Evolutionary conservation across 208 protist genomes (phyloP), one percentile per base, ranked within the genome.

Genomic region (Trypanosomatidae sp.): DNA sequence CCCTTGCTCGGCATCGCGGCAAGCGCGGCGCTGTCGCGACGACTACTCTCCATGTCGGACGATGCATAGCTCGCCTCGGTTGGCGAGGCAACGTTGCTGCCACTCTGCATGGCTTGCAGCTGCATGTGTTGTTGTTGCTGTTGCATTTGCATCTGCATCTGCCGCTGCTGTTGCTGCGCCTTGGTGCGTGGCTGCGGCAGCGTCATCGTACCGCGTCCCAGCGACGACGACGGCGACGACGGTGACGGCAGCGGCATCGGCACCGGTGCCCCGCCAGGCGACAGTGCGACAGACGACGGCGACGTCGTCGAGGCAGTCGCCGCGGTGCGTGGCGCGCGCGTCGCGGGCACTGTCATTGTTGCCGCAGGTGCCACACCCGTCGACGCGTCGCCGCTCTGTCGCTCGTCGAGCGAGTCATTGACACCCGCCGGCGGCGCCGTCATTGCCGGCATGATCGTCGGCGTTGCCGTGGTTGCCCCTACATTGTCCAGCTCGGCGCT

Each of bases 131-230:
- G 60, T 30, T 68, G 48, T 42, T 61, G 63, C 42, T 61, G 66
- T 28, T 62, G 46, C 32, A 55, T 50, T 47, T 79, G 60, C 52
- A 63, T 56, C 16, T 56, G 49, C 26, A 30, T 45, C 40, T 57
- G 56, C 26, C 53, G 51, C 40, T 66, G 61, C 52, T 53, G 57
- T 23, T 66, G 61, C 52, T 53, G 57, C 23, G 60, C 50, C 54
- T 66, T 67, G 2, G 77, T 81, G 13, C 71, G 70, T 41, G 71
- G 77, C 56, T 78, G 77, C 8, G 77, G 71, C 25, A 81, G 61
- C 37, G 78, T 66, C 33, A 82, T 53, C 10, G 47, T 43, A 0
- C 28, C 32, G 33, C 33, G 43, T 55, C 22, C 24, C 7, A 32
- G 46, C 15, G 55, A 52, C 22, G 13, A 24, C 43, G 15, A 40